phyloP scores from a whole-genome alignment of 2,329 filamentous ascomycete species.

The Cytospora mali region DNA sequence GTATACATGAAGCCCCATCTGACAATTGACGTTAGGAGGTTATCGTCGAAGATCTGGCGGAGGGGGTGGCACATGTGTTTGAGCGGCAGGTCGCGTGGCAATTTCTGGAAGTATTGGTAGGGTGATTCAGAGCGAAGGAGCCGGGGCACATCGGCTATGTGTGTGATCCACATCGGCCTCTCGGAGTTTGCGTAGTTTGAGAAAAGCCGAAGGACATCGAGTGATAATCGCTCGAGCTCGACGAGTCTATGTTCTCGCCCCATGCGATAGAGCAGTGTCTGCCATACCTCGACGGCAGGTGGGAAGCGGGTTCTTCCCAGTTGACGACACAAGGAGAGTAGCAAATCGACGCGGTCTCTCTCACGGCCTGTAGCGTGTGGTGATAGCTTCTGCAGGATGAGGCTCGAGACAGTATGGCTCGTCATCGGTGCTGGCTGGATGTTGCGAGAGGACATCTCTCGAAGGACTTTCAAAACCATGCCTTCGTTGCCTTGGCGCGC shows the following conservation, averaged over 20 bases:
- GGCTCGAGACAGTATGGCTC: constrained; percentile 34
- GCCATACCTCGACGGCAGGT: constrained; percentile 46
- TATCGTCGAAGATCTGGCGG: constrained; percentile 46
- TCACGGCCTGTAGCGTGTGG: constrained; percentile 7
- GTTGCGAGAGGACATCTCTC: constrained; percentile 41
- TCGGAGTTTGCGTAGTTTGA: constrained; percentile 32
- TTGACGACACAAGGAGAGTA: constrained; percentile 39
- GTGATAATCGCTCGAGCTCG: constrained; percentile 48
- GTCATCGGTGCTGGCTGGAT: constrained; percentile 34
- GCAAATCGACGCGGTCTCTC: constrained; percentile 35
- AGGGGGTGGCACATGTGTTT: constrained; percentile 49
- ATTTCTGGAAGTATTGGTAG: constrained; percentile 38
- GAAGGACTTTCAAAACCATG: constrained; percentile 39
- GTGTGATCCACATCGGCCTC: constrained; percentile 45
- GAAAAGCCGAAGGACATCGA: constrained; percentile 48
- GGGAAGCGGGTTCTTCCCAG: constrained; percentile 45
- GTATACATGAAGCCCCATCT: constrained; percentile 50
- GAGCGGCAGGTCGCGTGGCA: constrained; percentile 48
- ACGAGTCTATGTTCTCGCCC: constrained; percentile 47
- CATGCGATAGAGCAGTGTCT: constrained; percentile 47
- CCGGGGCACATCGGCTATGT: constrained; percentile 46
- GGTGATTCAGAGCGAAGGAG: constrained; percentile 35
- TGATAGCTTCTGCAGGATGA: constrained; percentile 37
- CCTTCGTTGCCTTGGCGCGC: constrained; percentile 35
- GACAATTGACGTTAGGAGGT: constrained; percentile 45